Conservation (phyloP, 495 filamentous ascomycete genomes). For the Clohesyomyces aquaticus region DNA sequence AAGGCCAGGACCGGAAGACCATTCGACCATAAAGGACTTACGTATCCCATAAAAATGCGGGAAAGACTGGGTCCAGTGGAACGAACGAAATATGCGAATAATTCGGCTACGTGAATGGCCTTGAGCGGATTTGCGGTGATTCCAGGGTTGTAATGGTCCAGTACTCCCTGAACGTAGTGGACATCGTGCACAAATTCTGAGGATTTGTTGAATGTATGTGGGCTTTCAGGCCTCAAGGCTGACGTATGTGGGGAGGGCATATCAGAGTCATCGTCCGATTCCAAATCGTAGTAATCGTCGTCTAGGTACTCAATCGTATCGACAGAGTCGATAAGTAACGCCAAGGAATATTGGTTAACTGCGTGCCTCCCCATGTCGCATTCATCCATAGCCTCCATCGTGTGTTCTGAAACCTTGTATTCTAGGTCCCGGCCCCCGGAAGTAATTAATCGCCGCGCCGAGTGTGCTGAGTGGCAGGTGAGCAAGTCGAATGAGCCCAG, state of each 20-base stretch:
- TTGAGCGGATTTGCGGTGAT: slow-evolving; percentile 77
- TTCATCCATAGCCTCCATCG: too few relatives aligned
- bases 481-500: too few relatives aligned
- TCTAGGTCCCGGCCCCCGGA: too few relatives aligned
- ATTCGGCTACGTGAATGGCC: slow-evolving; percentile 77
- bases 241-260: slow-evolving; percentile 24
- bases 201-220: slow-evolving; percentile 36
- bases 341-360: slow-evolving; percentile 38
- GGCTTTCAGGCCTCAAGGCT: slow-evolving; percentile 55
- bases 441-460: too few relatives aligned
- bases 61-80: slow-evolving; percentile 86
- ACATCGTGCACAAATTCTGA: slow-evolving; percentile 51
- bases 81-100: slow-evolving; percentile 92
- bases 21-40: slow-evolving; percentile 88
- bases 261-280: slow-evolving; percentile 68
- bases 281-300: slow-evolving; percentile 65
- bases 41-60: slow-evolving; percentile 80
- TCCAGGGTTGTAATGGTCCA: slow-evolving; percentile 78
- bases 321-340: slow-evolving; percentile 41
- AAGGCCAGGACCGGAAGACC: slow-evolving; percentile 83
- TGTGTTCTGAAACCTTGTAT: too few relatives aligned
- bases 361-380: slow-evolving; percentile 17
- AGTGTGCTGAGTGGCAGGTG: too few relatives aligned
- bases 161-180: slow-evolving; percentile 63
- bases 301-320: slow-evolving; percentile 56